These are phyloP conservation scores for Auxenochlorella protothecoides DNA, from an alignment of 139 green algal genomes.

Conservation along the genomic window DNA sequence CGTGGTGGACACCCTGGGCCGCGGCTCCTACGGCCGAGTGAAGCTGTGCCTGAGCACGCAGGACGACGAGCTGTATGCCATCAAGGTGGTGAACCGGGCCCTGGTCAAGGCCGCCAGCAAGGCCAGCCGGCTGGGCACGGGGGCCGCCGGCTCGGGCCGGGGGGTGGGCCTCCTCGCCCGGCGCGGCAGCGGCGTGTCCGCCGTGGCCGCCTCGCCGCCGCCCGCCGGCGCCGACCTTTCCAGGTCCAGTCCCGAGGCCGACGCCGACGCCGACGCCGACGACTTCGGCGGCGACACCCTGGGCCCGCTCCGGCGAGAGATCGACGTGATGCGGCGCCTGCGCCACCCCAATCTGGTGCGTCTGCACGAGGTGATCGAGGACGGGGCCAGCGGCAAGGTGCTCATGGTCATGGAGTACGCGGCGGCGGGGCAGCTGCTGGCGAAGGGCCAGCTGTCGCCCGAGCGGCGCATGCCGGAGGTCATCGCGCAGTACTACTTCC, in stretches of 20 bases:
- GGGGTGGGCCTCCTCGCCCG: no score
- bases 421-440: constrained; percentile 55
- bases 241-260: no score
- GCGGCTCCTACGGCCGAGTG: constrained; percentile 69
- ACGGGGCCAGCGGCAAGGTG: constrained; percentile 51
- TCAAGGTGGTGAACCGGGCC: constrained; percentile 61
- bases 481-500: constrained; percentile 40
- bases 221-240: no score
- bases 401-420: constrained; percentile 85
- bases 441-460: constrained; percentile 21
- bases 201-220: neutral
- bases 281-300: neutral
- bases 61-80: constrained; percentile 65
- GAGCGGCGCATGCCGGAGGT: constrained; percentile 43
- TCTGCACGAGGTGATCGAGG: constrained; percentile 67
- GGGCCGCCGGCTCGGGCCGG: neutral
- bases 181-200: neutral
- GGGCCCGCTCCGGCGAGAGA: constrained; percentile 34
- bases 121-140: neutral
- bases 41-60: constrained; percentile 79
- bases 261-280: no score
- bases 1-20: constrained; percentile 67
- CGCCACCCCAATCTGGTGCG: constrained; percentile 75
- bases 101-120: constrained; percentile 1
- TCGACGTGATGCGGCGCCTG: constrained; percentile 59